Conservation (phyloP, 306 rosid genomes). For the Albizia julibrissin region DNA sequence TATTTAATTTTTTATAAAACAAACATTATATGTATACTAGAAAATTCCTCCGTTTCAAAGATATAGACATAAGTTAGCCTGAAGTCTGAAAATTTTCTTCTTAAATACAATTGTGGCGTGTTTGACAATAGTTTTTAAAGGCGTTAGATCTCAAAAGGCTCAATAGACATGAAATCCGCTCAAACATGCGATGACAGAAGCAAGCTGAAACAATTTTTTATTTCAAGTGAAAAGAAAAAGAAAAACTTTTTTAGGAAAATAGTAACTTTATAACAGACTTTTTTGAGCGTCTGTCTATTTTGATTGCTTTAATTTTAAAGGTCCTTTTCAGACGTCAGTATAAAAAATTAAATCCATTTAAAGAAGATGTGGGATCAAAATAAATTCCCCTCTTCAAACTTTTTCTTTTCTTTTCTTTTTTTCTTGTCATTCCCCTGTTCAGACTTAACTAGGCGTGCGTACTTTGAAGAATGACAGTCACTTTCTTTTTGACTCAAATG, state of each 20-base stretch:
- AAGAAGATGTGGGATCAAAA: not conserved
- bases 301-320: not conserved
- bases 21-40: not conserved
- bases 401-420: not conserved
- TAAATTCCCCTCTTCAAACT: not conserved
- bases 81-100: not conserved
- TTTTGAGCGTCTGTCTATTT: not conserved
- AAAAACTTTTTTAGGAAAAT: not conserved
- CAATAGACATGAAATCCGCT: not conserved
- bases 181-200: not conserved
- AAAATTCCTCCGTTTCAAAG: not conserved
- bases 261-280: not conserved
- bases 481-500: not conserved
- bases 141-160: not conserved
- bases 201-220: not conserved
- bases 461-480: not conserved
- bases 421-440: conserved; percentile 21
- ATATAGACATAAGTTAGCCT: not conserved
- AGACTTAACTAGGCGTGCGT: conserved; percentile 28
- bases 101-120: not conserved
- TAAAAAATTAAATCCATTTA: not conserved
- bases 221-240: not conserved
- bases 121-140: not conserved
- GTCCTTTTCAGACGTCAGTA: conserved; percentile 12
- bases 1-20: no score